Percentiles rank a stretch among this genome's conserved stretches.
phyloP scores from a whole-genome alignment of 2,329 filamentous ascomycete species.

The Calonectria fujianensis region DNA sequence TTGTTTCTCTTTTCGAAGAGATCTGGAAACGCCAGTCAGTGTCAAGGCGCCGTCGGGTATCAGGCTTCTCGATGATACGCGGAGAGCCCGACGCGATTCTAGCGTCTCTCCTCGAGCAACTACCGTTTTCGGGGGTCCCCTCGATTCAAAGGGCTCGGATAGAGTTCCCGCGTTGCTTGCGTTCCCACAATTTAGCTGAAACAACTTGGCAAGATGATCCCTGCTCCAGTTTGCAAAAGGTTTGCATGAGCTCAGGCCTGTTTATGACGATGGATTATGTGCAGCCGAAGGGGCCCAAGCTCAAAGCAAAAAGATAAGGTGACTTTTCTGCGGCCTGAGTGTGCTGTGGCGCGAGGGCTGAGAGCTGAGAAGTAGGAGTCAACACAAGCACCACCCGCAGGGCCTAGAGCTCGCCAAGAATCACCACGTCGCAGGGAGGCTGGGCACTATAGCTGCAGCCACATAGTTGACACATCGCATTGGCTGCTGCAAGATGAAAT shows the following conservation, averaged over 20 bases:
- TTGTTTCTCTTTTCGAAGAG: constrained; percentile 1
- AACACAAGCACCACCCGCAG: background rate
- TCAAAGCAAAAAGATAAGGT: background rate
- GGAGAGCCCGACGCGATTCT: background rate
- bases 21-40: constrained; percentile 8
- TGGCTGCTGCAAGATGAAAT: background rate
- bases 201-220: constrained; percentile 13
- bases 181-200: constrained; percentile 12
- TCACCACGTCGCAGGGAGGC: constrained; percentile 5
- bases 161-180: background rate
- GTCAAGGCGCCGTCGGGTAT: background rate
- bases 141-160: background rate
- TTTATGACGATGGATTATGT: constrained; percentile 6
- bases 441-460: constrained; percentile 7
- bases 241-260: constrained; percentile 4
- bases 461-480: background rate
- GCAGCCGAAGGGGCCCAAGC: constrained; percentile 11
- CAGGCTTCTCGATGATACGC: background rate
- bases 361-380: background rate
- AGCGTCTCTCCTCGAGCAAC: constrained; percentile 11
- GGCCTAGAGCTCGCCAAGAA: background rate
- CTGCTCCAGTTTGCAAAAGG: constrained; percentile 6
- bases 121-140: background rate
- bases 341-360: background rate
- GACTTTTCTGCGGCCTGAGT: background rate